phyloP scores from a whole-genome alignment of 1,284 basidiomycete species.

The Stereum hirsutum region DNA sequence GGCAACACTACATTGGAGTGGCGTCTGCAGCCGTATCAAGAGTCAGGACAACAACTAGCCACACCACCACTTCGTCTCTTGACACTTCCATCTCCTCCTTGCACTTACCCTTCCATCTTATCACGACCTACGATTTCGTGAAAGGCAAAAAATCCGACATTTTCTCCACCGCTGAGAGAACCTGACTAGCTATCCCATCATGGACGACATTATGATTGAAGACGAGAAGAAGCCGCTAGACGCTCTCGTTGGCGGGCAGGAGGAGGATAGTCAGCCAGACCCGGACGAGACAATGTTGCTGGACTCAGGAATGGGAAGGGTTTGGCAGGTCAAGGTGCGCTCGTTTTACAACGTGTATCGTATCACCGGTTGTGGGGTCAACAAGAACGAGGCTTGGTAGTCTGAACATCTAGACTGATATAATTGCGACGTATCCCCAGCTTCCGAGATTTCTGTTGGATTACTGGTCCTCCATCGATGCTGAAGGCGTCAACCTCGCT shows the following conservation, averaged over 20 bases:
- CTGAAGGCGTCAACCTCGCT: slow-evolving; percentile 60
- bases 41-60: too few relatives aligned
- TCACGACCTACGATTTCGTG: too few relatives aligned
- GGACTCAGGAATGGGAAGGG: slow-evolving; percentile 59
- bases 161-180: too few relatives aligned
- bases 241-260: slow-evolving; percentile 34
- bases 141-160: too few relatives aligned
- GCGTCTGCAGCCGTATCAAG: too few relatives aligned
- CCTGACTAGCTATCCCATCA: slow-evolving; percentile 13
- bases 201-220: slow-evolving; percentile 36
- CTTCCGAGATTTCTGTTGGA: slow-evolving; percentile 41
- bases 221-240: slow-evolving; percentile 71
- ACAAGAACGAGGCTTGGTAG: too few relatives aligned
- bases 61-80: too few relatives aligned
- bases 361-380: not conserved
- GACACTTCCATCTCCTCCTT: too few relatives aligned
- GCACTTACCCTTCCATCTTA: too few relatives aligned
- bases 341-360: not conserved
- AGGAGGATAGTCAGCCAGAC: slow-evolving; percentile 59
- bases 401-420: too few relatives aligned
- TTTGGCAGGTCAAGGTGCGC: slow-evolving; percentile 72
- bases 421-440: slow-evolving; percentile 1
- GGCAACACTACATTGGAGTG: too few relatives aligned
- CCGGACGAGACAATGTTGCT: slow-evolving; percentile 70
- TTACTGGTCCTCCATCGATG: slow-evolving; percentile 53